Evolutionary conservation across 495 filamentous ascomycete genomes (phyloP).

Genomic region (Copromyces sp.): DNA sequence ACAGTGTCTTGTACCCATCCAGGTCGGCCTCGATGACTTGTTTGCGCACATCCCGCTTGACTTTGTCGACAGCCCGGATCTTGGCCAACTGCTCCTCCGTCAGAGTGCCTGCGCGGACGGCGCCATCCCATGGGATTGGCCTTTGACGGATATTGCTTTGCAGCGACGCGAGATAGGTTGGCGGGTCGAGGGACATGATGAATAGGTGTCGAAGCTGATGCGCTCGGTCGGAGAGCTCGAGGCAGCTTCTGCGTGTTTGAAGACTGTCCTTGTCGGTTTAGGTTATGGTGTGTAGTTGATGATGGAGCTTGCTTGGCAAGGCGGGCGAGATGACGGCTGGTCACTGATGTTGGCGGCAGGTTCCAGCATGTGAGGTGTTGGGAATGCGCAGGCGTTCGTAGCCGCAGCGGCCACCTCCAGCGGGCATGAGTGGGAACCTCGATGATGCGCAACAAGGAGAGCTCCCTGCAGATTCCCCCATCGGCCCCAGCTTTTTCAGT

Average conservation of each 20-base stretch:
- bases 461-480: background rate
- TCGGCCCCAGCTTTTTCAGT: background rate
- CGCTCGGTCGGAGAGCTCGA: background rate
- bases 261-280: background rate
- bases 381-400: background rate
- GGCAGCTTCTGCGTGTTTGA: background rate
- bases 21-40: slow-evolving; percentile 72
- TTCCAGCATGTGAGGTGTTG: background rate
- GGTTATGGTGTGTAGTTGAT: background rate
- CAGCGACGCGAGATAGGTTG: slow-evolving; percentile 78
- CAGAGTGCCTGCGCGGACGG: slow-evolving; percentile 85
- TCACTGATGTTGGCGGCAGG: background rate
- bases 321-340: background rate
- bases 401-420: background rate
- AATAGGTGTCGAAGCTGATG: background rate
- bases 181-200: slow-evolving; percentile 69
- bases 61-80: slow-evolving; percentile 97
- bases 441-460: background rate
- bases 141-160: slow-evolving; percentile 91
- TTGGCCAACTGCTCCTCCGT: slow-evolving; percentile 89
- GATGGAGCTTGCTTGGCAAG: background rate
- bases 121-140: slow-evolving; percentile 96
- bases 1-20: slow-evolving; percentile 62
- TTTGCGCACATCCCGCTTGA: slow-evolving; percentile 69
- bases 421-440: background rate